A percentile compares a stretch with the other conserved stretches of the same genome.
These are phyloP conservation scores for Starmerella bacillaris DNA, from an alignment of 805 yeast genomes.

Conservation along the genomic window DNA sequence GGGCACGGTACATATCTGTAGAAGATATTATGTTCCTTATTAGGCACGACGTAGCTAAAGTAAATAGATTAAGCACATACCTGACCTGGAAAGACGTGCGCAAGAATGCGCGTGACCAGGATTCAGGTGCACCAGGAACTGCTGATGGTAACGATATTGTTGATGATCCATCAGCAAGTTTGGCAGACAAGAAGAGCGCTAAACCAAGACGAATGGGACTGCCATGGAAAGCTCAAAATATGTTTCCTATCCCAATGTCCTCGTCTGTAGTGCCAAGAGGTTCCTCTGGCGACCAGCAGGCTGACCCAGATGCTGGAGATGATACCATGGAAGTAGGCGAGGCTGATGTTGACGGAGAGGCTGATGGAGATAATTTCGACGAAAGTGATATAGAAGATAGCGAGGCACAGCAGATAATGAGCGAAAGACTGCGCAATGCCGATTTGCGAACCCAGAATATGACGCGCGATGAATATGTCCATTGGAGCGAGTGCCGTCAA, in stretches of 20 bases:
- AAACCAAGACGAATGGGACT: conserved; percentile 53
- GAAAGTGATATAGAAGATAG: conserved; percentile 34
- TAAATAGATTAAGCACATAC: conserved; percentile 74
- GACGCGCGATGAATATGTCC: conserved; percentile 96
- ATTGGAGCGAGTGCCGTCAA: conserved; percentile 97
- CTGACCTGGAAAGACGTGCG: conserved; percentile 94
- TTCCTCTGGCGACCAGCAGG: background rate
- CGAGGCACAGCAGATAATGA: conserved; percentile 85
- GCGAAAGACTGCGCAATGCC: conserved; percentile 74
- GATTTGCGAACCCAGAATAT: conserved; percentile 83
- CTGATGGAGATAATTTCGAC: conserved; percentile 39
- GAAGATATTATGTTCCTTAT: conserved; percentile 88
- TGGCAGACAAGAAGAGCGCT: conserved; percentile 18
- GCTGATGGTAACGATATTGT: conserved; percentile 36
- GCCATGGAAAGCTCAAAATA: conserved; percentile 90
- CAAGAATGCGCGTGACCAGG: conserved; percentile 55
- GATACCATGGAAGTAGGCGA: conserved; percentile 19
- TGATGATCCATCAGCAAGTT: conserved; percentile 29
- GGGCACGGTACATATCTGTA: conserved; percentile 67
- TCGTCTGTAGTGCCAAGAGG: too few species aligned
- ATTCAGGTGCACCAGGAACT: conserved; percentile 32
- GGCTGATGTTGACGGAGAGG: conserved; percentile 38
- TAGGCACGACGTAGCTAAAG: conserved; percentile 86
- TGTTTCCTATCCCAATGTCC: conserved; percentile 45
- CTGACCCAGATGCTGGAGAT: conserved; percentile 1